phyloP scores from a whole-genome alignment of 1,284 basidiomycete species.

The Gastroboletus turbinatus region DNA sequence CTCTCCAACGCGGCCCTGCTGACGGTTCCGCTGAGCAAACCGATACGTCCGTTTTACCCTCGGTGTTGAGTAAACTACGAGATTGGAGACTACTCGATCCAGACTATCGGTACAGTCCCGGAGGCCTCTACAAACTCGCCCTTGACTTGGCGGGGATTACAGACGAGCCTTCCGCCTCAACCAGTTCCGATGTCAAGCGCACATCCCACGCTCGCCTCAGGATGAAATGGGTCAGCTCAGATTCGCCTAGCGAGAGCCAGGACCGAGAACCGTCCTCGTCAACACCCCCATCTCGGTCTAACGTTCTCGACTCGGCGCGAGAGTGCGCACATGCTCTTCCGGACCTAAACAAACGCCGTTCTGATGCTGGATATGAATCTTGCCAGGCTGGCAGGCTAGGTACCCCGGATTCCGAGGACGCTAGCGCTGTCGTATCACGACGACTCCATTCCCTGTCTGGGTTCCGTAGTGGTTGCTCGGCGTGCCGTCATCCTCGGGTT shows the following conservation, averaged over 20 bases:
- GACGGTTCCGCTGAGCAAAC: background rate
- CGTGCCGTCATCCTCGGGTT: constrained; percentile 25
- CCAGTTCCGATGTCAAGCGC: background rate
- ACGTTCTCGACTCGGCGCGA: background rate
- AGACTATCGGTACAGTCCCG: constrained; percentile 11
- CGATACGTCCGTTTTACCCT: constrained; percentile 18
- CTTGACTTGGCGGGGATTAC: constrained; percentile 19
- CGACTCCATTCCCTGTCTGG: constrained; percentile 9
- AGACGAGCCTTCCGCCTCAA: constrained; percentile 1
- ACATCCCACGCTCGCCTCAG: constrained; percentile 6
- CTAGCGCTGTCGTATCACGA: background rate
- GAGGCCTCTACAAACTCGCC: constrained; percentile 18
- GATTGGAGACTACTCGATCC: constrained; percentile 27
- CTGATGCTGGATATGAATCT: background rate
- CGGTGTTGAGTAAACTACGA: constrained; percentile 24
- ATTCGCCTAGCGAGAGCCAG: constrained; percentile 6
- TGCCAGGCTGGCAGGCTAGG: background rate
- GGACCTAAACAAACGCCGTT: constrained; percentile 1
- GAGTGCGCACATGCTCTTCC: background rate
- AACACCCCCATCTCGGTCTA: constrained; percentile 1
- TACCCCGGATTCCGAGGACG: constrained; percentile 21
- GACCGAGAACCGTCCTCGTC: constrained; percentile 1
- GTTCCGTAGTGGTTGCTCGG: constrained; percentile 31
- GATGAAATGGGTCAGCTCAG: constrained; percentile 22
- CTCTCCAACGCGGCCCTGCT: constrained; percentile 3